Percentiles rank a stretch among this genome's conserved stretches.
Conservation (phyloP, 2,329 filamentous ascomycete species). For the Dothidotthia symphoricarpi region DNA sequence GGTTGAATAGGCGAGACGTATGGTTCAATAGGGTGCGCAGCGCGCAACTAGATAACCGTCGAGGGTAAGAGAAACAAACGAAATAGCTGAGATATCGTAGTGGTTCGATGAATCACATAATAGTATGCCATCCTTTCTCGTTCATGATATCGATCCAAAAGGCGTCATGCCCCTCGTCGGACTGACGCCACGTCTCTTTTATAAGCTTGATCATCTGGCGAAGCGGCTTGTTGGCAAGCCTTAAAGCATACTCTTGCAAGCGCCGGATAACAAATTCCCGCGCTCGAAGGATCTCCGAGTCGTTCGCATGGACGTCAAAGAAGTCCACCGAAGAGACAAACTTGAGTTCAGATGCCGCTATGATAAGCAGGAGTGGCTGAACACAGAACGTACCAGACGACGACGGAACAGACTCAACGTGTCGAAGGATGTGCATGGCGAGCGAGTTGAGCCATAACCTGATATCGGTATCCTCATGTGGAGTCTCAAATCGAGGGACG, state of each 20-base stretch:
- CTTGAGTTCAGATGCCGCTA: conserved; percentile 52
- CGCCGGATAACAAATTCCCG: conserved; percentile 52
- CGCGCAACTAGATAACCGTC: too few relatives aligned
- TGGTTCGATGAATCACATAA: conserved; percentile 47
- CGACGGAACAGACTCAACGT: conserved; percentile 51
- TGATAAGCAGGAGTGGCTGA: conserved; percentile 54
- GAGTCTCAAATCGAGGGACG: conserved; percentile 33
- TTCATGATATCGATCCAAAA: conserved; percentile 60
- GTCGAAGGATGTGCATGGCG: conserved; percentile 51
- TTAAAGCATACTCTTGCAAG: conserved; percentile 47
- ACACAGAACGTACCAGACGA: conserved; percentile 56
- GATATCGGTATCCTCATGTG: conserved; percentile 34
- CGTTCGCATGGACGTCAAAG: conserved; percentile 44
- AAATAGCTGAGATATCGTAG: neutral
- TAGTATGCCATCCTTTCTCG: conserved; percentile 57
- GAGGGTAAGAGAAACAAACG: neutral
- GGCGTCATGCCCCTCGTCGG: conserved; percentile 51
- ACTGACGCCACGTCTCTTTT: conserved; percentile 53
- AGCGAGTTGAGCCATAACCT: conserved; percentile 52
- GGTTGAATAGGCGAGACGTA: too few relatives aligned
- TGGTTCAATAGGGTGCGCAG: too few relatives aligned
- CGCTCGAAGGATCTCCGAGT: conserved; percentile 46
- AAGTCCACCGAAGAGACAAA: conserved; percentile 42
- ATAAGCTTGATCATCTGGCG: conserved; percentile 52
- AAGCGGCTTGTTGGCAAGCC: conserved; percentile 54